Evolutionary conservation across 768 basidiomycete species (phyloP).

Genomic region (Kwoniella sp.): DNA sequence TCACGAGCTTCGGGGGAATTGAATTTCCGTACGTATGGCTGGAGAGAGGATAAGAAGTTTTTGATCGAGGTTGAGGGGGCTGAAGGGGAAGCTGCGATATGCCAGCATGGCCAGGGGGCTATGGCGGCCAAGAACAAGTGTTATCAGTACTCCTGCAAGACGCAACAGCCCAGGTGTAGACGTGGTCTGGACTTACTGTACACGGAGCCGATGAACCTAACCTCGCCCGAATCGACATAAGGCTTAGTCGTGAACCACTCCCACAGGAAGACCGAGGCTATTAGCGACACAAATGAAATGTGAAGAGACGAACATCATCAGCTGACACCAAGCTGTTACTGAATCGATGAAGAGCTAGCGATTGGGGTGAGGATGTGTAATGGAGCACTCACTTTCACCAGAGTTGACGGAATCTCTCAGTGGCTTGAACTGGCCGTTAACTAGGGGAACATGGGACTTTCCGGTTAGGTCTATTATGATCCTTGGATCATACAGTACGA

Average conservation of each 20-base stretch:
- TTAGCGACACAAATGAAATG: too few species aligned
- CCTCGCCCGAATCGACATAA: constrained; percentile 74
- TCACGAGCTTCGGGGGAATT: constrained; percentile 61
- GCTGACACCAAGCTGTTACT: too few species aligned
- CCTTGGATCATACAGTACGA: too few species aligned
- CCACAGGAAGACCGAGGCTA: constrained; percentile 48
- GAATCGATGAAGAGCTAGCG: neutral
- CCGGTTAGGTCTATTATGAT: too few species aligned
- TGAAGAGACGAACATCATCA: too few species aligned
- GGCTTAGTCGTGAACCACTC: constrained; percentile 76
- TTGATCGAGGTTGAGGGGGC: constrained; percentile 60
- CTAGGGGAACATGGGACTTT: too few species aligned
- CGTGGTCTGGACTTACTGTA: constrained; percentile 38
- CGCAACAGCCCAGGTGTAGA: neutral
- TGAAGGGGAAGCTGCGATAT: constrained; percentile 81
- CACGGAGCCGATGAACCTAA: constrained; percentile 72
- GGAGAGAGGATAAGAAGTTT: constrained; percentile 68
- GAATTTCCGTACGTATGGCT: constrained; percentile 70
- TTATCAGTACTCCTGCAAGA: too few species aligned
- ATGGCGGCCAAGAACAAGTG: too few species aligned
- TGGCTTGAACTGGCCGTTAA: constrained; percentile 56
- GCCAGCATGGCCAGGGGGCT: constrained; percentile 97
- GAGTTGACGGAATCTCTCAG: constrained; percentile 85
- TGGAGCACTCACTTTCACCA: constrained; percentile 64
- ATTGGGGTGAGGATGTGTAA: neutral